Percentiles rank a stretch among this genome's conserved stretches.
Conservation (phyloP, 78 protist genomes). For the Dictyostelium citrinum region DNA sequence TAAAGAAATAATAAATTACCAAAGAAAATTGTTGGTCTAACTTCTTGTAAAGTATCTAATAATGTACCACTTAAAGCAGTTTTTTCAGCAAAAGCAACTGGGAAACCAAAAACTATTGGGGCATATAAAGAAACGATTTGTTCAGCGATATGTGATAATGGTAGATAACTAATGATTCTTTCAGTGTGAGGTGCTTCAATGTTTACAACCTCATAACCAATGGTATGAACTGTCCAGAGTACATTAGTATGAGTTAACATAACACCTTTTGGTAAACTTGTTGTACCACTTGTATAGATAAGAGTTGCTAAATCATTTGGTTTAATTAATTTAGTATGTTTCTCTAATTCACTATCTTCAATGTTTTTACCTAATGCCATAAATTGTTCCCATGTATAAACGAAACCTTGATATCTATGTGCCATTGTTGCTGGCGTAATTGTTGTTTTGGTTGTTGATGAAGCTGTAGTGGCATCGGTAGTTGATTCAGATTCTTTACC, state of each 20-base stretch:
- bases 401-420: neutral
- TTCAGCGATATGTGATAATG: slow-evolving; percentile 92
- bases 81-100: slow-evolving; percentile 83
- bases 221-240: slow-evolving; percentile 25
- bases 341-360: slow-evolving; percentile 21
- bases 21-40: slow-evolving; percentile 87
- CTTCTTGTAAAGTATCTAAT: slow-evolving; percentile 65
- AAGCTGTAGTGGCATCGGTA: neutral
- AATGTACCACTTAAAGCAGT: slow-evolving; percentile 79
- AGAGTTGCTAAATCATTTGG: slow-evolving; percentile 50
- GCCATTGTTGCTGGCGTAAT: neutral
- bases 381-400: slow-evolving; percentile 63
- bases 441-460: neutral
- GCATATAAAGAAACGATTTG: slow-evolving; percentile 83
- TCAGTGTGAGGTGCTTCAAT: slow-evolving; percentile 1
- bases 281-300: slow-evolving; percentile 88
- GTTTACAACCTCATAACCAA: slow-evolving; percentile 22
- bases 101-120: slow-evolving; percentile 73
- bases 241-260: slow-evolving; percentile 85
- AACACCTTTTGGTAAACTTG: slow-evolving; percentile 89
- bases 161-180: slow-evolving; percentile 85
- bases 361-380: slow-evolving; percentile 26
- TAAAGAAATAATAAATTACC: neutral
- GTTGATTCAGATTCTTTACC: neutral
- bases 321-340: neutral